Conservation (phyloP, 2,329 filamentous ascomycete genomes). For the Chaetomium sp. region DNA sequence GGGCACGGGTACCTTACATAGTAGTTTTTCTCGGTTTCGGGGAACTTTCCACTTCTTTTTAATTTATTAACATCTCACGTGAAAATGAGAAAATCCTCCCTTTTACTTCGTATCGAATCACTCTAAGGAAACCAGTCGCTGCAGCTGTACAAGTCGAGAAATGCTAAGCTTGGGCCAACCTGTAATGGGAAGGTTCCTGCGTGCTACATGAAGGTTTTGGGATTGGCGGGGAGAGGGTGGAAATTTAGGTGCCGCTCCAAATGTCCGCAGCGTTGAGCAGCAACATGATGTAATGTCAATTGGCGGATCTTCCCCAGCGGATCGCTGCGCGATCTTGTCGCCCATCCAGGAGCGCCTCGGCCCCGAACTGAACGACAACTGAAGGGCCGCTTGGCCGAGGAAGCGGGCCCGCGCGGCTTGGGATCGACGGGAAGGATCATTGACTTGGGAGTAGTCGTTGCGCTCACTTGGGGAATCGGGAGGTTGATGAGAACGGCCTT, state of each 20-base stretch:
- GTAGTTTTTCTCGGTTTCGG: no score
- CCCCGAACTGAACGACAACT: background rate
- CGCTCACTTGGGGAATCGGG: background rate
- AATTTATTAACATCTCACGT: no score
- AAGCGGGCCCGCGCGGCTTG: background rate
- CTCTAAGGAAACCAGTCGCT: no score
- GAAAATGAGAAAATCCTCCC: no score
- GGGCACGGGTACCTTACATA: no score
- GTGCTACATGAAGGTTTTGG: background rate
- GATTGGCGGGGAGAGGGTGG: background rate
- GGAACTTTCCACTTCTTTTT: no score
- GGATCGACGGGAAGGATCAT: slow-evolving; percentile 2
- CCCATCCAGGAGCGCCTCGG: background rate
- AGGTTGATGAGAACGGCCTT: background rate
- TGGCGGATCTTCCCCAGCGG: background rate
- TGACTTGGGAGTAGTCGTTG: background rate
- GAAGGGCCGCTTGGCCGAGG: background rate
- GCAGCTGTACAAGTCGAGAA: no score
- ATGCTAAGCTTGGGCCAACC: no score
- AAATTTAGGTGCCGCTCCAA: slow-evolving; percentile 6
- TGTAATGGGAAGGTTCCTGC: background rate
- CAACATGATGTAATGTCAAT: slow-evolving; percentile 7
- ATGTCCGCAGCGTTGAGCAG: background rate
- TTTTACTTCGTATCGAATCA: no score
- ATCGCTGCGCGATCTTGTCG: background rate